These are phyloP conservation scores for Penicillium riverlandense DNA, from an alignment of 495 filamentous ascomycete genomes.

Conservation along the genomic window DNA sequence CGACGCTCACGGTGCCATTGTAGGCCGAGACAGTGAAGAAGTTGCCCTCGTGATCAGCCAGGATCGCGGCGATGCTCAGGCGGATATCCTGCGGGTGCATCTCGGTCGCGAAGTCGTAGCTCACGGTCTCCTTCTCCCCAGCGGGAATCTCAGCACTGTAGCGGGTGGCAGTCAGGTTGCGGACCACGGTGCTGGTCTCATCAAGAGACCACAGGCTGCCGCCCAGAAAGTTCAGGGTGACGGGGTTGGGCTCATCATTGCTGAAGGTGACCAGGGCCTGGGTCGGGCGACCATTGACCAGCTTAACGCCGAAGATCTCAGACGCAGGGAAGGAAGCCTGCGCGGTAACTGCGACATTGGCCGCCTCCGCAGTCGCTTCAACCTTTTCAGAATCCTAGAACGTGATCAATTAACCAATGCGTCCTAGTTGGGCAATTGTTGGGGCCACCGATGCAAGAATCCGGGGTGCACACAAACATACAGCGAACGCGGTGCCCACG, in stretches of 20 bases:
- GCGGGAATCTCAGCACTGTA: conserved; percentile 73
- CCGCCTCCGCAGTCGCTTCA: conserved; percentile 30
- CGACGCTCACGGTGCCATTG: conserved; percentile 82
- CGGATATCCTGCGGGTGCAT: conserved; percentile 87
- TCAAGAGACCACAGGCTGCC: conserved; percentile 63
- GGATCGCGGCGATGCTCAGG: conserved; percentile 68
- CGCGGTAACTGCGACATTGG: conserved; percentile 66
- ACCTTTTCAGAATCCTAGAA: conserved; percentile 39
- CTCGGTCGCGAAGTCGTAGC: conserved; percentile 82
- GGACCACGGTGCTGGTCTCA: conserved; percentile 53
- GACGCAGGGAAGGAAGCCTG: conserved; percentile 75
- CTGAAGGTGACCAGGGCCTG: conserved; percentile 70
- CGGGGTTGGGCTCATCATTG: conserved; percentile 74
- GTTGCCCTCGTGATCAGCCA: conserved; percentile 55
- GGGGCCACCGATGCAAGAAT: not conserved
- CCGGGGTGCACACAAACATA: conserved; percentile 2
- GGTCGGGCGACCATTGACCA: conserved; percentile 88
- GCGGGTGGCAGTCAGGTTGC: conserved; percentile 73
- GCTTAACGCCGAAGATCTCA: conserved; percentile 91
- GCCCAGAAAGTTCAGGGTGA: conserved; percentile 70
- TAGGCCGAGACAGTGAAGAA: conserved; percentile 73
- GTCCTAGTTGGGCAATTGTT: conserved; percentile 21
- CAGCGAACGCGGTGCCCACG: conserved; percentile 51
- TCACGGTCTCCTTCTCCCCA: conserved; percentile 65
- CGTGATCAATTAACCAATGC: not conserved